A percentile compares a stretch with the other conserved stretches of the same genome.
phyloP scores from a whole-genome alignment of 1,284 basidiomycete genomes.

The Coniferiporia sulphurascens region DNA sequence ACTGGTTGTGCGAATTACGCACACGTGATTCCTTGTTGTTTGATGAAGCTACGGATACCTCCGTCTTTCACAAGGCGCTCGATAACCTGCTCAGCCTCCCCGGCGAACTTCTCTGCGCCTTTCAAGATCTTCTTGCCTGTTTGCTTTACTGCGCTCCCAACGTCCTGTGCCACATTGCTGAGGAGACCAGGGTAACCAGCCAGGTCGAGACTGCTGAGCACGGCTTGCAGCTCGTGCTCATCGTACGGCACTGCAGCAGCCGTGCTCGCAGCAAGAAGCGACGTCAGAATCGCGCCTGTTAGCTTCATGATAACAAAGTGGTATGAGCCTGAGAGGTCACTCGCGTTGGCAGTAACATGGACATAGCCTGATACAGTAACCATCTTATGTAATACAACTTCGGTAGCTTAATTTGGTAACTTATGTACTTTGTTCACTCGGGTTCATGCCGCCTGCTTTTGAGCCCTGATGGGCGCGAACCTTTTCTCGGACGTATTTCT shows the following conservation, averaged over 20 bases:
- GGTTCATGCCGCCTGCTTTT: not conserved
- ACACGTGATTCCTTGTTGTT: constrained; percentile 61
- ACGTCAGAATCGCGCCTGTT: constrained; percentile 1
- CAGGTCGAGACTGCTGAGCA: constrained; percentile 3
- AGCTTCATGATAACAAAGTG: constrained; percentile 6
- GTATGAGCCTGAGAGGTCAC: not conserved
- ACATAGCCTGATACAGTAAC: not conserved
- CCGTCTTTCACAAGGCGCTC: constrained; percentile 50
- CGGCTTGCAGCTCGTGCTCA: constrained; percentile 11
- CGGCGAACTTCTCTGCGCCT: constrained; percentile 10
- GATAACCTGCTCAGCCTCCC: constrained; percentile 26
- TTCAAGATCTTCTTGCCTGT: constrained; percentile 12
- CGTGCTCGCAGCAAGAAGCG: constrained; percentile 3
- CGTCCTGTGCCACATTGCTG: constrained; percentile 3
- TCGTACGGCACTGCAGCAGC: not conserved
- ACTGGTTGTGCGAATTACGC: constrained; percentile 24
- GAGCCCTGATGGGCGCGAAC: not conserved
- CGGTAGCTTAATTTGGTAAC: no score
- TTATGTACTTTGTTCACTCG: no score
- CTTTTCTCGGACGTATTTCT: not conserved
- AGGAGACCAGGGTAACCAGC: not conserved
- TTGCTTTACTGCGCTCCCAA: not conserved
- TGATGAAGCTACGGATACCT: constrained; percentile 49
- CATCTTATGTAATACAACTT: not conserved
- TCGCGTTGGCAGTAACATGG: not conserved